Percentiles rank a stretch among this genome's conserved stretches.
Conservation (phyloP, 2,329 filamentous ascomycete species). For the Aspergillus pseudotamarii region DNA sequence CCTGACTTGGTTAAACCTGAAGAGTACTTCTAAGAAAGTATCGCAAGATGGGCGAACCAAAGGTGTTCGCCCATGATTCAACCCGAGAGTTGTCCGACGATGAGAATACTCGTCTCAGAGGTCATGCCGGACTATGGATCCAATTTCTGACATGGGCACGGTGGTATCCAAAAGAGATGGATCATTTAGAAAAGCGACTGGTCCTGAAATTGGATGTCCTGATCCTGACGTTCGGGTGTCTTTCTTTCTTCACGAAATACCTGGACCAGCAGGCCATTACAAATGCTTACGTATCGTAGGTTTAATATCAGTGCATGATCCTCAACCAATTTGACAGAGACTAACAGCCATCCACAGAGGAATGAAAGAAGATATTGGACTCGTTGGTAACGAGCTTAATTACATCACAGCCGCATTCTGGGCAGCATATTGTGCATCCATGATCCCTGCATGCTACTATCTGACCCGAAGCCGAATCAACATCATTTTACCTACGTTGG, state of each 20-base stretch:
- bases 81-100: not conserved
- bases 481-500: slow-evolving; percentile 25
- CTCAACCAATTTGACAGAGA: not conserved
- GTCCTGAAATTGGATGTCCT: slow-evolving; percentile 53
- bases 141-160: slow-evolving; percentile 12
- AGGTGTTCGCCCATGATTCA: not conserved
- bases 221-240: slow-evolving; percentile 45
- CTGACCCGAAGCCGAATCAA: slow-evolving; percentile 33
- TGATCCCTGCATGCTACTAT: slow-evolving; percentile 46
- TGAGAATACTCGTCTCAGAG: not conserved
- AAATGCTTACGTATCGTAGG: slow-evolving; percentile 19
- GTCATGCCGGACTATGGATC: slow-evolving; percentile 16
- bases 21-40: too few relatives aligned
- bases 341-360: slow-evolving; percentile 18
- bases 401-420: slow-evolving; percentile 33
- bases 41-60: not conserved
- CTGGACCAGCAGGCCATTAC: slow-evolving; percentile 34
- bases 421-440: slow-evolving; percentile 45
- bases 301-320: slow-evolving; percentile 7
- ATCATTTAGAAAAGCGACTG: slow-evolving; percentile 43
- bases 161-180: slow-evolving; percentile 22
- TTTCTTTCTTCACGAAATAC: slow-evolving; percentile 52
- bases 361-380: not conserved
- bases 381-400: not conserved
- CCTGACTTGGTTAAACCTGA: not conserved